A percentile compares a stretch with the other conserved stretches of the same genome.
Conservation (phyloP, 164 flowering plant genomes). For the Taxillus chinensis region DNA sequence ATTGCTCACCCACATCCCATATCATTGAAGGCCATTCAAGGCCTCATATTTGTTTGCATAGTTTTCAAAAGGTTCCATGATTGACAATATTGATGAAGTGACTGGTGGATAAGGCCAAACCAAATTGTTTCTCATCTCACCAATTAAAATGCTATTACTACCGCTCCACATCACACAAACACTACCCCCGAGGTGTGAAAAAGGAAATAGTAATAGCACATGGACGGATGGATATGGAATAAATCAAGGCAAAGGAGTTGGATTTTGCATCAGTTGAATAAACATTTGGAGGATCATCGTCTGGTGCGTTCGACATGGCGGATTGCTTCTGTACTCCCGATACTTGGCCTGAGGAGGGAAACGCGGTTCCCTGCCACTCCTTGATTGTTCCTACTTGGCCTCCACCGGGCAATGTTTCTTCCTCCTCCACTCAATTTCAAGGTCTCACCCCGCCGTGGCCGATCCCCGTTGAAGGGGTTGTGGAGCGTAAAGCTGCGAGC, state of each 20-base stretch:
- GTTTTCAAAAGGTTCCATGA: background rate
- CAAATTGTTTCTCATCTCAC: slow-evolving; percentile 17
- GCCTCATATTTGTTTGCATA: background rate
- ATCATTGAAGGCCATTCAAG: background rate
- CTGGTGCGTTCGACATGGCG: slow-evolving; percentile 14
- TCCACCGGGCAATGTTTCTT: slow-evolving; percentile 18
- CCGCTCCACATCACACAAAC: slow-evolving; percentile 15
- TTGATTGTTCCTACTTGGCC: slow-evolving; percentile 4
- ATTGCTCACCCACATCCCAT: background rate
- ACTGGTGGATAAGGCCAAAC: slow-evolving; percentile 23
- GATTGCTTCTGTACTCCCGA: slow-evolving; percentile 13
- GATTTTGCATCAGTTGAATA: background rate
- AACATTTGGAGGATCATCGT: background rate
- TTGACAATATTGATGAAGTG: slow-evolving; percentile 7
- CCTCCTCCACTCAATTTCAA: slow-evolving; percentile 9
- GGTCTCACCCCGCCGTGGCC: slow-evolving; percentile 18
- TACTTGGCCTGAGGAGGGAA: slow-evolving; percentile 19
- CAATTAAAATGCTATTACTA: slow-evolving; percentile 10
- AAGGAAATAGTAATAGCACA: slow-evolving; percentile 16
- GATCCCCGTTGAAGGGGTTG: slow-evolving; percentile 13
- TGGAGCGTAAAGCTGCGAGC: slow-evolving; percentile 18
- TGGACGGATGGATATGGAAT: slow-evolving; percentile 1
- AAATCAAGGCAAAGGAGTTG: background rate
- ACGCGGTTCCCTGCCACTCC: slow-evolving; percentile 8
- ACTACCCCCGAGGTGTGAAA: slow-evolving; percentile 16